Evolutionary conservation across 2,329 filamentous ascomycete species (phyloP), one percentile per base, ranked within the genome.

Genomic region (Mollisia scopiformis): DNA sequence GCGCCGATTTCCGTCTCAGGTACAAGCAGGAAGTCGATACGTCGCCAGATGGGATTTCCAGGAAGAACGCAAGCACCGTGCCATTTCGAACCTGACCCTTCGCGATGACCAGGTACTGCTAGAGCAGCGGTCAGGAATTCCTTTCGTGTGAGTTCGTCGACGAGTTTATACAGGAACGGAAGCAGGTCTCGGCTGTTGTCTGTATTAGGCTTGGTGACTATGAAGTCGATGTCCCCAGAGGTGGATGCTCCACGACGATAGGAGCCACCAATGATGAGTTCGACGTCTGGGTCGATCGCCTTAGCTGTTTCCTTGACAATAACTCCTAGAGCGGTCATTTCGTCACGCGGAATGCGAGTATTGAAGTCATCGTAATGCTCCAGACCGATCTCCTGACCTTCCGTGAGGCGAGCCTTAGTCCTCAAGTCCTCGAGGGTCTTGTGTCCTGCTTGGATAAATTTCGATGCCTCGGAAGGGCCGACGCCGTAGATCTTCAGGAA

Each of bases 21-120:
- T 0, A 97, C 93, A 3, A 96, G 83, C 1, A 97, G 79, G 21
- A 97, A 84, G 72, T 97, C 93, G 62, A 97, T 89, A 1, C 93
- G 85, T 8, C 93, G 84, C 93, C 92, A 97, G 0, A 84, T 73
- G 0, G 79, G 78, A 3, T 71, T 72, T 59, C 28, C 74, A 0
- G 91, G 89, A 0, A 96, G 78, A 11, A 88, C 84, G 39, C 90
- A 95, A 55, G 90, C 93, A 3, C 94, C 93, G 66, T 96, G 91
- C 92, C 92, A 97, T 77, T 95, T 96, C 25, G 87, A 90, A 0
- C 90, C 89, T 23, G 75, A 74, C 28, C 68, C 64, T 10, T 66
- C 55, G 30, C 75, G 71, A 30, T 35, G 16, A 21, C 49, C 25
- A 21, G 82, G 78, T 6, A 83, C 82, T 0, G 91, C 88, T 8